Percentiles rank a stretch among this genome's conserved stretches.
Evolutionary conservation across 1,284 basidiomycete species (phyloP).

Genomic region (Boletus calvinii): DNA sequence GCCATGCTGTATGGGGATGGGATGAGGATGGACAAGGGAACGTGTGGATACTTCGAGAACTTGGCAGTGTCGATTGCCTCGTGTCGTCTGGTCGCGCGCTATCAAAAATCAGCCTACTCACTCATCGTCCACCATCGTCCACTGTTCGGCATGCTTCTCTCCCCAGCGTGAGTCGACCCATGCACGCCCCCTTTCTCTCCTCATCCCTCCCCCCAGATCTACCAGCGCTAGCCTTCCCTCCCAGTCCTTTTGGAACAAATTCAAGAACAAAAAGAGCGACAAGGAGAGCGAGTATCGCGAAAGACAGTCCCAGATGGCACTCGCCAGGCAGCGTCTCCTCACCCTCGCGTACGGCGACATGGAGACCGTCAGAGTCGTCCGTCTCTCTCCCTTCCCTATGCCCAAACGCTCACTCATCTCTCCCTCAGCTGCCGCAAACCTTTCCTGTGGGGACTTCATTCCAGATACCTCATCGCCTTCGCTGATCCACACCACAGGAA

Average conservation of each 20-base stretch:
- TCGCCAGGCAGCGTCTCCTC: conserved; percentile 68
- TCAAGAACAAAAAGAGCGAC: conserved; percentile 56
- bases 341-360: conserved; percentile 80
- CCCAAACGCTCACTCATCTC: conserved; percentile 6
- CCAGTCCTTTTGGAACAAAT: conserved; percentile 66
- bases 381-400: conserved; percentile 23
- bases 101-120: conserved; percentile 18
- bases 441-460: conserved; percentile 46
- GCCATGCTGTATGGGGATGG: not conserved
- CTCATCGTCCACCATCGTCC: conserved; percentile 27
- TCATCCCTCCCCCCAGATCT: conserved; percentile 44
- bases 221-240: conserved; percentile 61
- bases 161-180: conserved; percentile 65
- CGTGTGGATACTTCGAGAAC: conserved; percentile 18
- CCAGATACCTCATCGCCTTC: not conserved
- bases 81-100: conserved; percentile 22
- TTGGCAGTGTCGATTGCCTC: conserved; percentile 24
- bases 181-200: conserved; percentile 28
- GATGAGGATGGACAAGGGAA: not conserved
- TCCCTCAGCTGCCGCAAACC: conserved; percentile 56
- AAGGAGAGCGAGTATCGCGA: conserved; percentile 59
- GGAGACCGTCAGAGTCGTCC: conserved; percentile 76
- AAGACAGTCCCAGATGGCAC: conserved; percentile 54
- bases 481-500: conserved; percentile 47
- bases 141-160: conserved; percentile 60